Conservation (phyloP, 495 filamentous ascomycete species). For the Hypomontagnella monticulosa region DNA sequence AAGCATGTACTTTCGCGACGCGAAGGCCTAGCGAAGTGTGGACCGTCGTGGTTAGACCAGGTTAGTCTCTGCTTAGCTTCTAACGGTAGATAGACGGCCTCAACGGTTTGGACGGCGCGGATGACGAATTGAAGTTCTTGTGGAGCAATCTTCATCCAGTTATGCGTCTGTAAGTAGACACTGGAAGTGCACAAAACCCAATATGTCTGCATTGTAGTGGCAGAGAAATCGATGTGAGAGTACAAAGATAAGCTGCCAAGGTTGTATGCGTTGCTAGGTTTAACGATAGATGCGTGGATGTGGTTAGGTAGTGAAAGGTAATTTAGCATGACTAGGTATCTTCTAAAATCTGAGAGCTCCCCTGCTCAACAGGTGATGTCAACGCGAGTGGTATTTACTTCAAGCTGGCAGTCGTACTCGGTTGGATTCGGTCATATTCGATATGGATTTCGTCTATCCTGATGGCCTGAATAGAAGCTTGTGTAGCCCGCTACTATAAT, state of each 20-base stretch:
- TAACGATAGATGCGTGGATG: background rate
- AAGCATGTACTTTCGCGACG: conserved; percentile 26
- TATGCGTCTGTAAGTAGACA: conserved; percentile 3
- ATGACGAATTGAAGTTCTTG: conserved; percentile 14
- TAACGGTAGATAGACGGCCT: conserved; percentile 15
- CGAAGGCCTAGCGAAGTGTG: conserved; percentile 32
- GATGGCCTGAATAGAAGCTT: conserved; percentile 10
- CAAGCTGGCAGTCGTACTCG: conserved; percentile 19
- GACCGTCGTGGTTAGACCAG: conserved; percentile 18
- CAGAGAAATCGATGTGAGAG: conserved; percentile 6
- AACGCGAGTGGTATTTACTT: conserved; percentile 15
- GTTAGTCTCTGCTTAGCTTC: conserved; percentile 20
- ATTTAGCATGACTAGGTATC: conserved; percentile 11
- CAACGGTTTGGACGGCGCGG: conserved; percentile 2
- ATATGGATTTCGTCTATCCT: conserved; percentile 12
- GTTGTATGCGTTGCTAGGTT: conserved; percentile 22
- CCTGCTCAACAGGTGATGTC: conserved; percentile 11
- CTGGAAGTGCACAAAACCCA: background rate
- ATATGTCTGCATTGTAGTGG: conserved; percentile 1
- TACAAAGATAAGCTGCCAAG: conserved; percentile 25
- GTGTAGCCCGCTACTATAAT: conserved; percentile 16
- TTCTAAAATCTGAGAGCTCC: conserved; percentile 5
- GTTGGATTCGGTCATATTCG: conserved; percentile 10
- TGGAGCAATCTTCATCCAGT: conserved; percentile 4
- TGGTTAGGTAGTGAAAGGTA: conserved; percentile 9